Conservation (phyloP, 495 filamentous ascomycete genomes). For the Xylaria sp. region DNA sequence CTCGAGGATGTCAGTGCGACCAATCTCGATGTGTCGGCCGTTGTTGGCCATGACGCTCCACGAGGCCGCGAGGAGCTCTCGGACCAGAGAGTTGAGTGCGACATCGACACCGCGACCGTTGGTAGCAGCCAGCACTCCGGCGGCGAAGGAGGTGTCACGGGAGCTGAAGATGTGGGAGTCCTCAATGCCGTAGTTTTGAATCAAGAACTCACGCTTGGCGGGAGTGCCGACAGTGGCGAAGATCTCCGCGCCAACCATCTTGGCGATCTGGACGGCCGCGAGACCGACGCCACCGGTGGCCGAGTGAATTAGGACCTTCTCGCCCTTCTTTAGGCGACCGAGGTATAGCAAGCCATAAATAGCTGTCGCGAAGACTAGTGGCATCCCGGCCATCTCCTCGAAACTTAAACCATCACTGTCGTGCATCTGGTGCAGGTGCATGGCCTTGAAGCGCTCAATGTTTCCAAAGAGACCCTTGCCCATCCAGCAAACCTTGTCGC, state of each 20-base stretch:
- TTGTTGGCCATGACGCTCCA: slow-evolving; percentile 64
- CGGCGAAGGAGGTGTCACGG: slow-evolving; percentile 48
- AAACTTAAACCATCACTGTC: slow-evolving; percentile 46
- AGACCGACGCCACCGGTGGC: slow-evolving; percentile 61
- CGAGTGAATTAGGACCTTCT: slow-evolving; percentile 63
- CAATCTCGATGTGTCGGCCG: slow-evolving; percentile 64
- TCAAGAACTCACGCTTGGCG: slow-evolving; percentile 52
- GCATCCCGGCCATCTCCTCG: slow-evolving; percentile 58
- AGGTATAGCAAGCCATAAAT: slow-evolving; percentile 55
- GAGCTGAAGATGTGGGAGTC: slow-evolving; percentile 58
- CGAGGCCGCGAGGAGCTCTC: slow-evolving; percentile 55
- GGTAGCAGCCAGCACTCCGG: slow-evolving; percentile 56
- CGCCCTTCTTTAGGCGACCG: slow-evolving; percentile 46
- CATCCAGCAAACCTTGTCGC: slow-evolving; percentile 49
- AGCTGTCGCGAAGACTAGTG: slow-evolving; percentile 59
- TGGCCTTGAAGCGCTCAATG: slow-evolving; percentile 40
- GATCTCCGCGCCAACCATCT: slow-evolving; percentile 56
- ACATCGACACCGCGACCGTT: slow-evolving; percentile 59
- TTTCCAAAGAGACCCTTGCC: slow-evolving; percentile 34
- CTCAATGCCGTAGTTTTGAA: slow-evolving; percentile 51
- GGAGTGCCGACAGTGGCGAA: slow-evolving; percentile 58
- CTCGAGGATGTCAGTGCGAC: slow-evolving; percentile 45
- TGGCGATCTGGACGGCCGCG: slow-evolving; percentile 59
- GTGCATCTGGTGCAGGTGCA: slow-evolving; percentile 40
- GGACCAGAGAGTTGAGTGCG: slow-evolving; percentile 61